Evolutionary conservation across 306 rosid genomes (phyloP).

Genomic region (Castanea mollissima): DNA sequence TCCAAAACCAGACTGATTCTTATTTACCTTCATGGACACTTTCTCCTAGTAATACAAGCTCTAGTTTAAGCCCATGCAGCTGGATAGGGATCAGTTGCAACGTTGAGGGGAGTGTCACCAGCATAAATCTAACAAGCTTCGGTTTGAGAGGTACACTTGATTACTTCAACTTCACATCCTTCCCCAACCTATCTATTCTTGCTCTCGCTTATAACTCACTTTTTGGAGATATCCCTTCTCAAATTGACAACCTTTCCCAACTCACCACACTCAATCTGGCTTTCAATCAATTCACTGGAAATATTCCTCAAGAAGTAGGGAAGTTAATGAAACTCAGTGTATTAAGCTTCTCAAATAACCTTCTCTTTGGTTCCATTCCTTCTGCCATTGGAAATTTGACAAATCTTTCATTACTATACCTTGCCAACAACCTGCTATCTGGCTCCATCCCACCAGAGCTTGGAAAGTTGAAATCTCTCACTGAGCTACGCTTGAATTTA

Average conservation of each 20-base stretch:
- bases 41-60: not conserved
- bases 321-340: not conserved
- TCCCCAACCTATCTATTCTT: not conserved
- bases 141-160: not conserved
- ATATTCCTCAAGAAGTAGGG: not conserved
- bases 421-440: not conserved
- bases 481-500: constrained; percentile 2
- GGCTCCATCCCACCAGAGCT: constrained; percentile 1
- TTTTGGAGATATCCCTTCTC: not conserved
- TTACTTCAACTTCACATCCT: not conserved
- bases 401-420: not conserved
- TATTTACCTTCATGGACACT: not conserved
- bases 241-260: not conserved
- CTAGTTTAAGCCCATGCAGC: not conserved
- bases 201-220: not conserved
- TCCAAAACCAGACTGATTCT: not conserved
- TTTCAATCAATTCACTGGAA: not conserved
- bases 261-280: not conserved
- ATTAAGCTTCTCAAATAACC: not conserved
- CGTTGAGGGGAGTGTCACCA: not conserved
- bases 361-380: not conserved
- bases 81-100: constrained; percentile 1
- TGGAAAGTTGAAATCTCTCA: constrained; percentile 14
- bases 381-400: not conserved
- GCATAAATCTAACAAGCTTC: not conserved